These are phyloP conservation scores for Herpetospermum pedunculosum DNA, from an alignment of 306 rosid species.

Conservation along the genomic window DNA sequence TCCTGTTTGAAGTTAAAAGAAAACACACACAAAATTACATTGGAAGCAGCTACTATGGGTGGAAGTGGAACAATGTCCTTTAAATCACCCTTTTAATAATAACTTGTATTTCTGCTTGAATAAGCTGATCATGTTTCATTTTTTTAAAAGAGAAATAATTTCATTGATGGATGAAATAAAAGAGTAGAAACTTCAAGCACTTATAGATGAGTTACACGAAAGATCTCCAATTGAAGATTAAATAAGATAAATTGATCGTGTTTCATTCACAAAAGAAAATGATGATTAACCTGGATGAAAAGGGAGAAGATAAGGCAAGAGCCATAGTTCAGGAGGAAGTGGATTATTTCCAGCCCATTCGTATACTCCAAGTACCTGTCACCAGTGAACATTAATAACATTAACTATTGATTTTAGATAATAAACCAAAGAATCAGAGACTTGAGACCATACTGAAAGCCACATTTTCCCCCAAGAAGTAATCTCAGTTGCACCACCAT, in stretches of 20 bases:
- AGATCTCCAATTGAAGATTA: too few species aligned
- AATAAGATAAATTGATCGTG: neutral
- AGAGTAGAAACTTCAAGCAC: too few species aligned
- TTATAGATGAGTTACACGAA: too few species aligned
- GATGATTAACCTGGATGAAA: slow-evolving; percentile 18
- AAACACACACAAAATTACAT: neutral
- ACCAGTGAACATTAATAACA: slow-evolving; percentile 3
- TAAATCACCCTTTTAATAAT: neutral
- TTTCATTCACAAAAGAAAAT: neutral
- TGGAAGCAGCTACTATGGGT: neutral
- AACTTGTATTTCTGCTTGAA: neutral
- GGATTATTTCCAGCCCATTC: slow-evolving; percentile 35
- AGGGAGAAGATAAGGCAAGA: slow-evolving; percentile 19
- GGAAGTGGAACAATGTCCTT: neutral
- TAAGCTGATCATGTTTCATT: neutral
- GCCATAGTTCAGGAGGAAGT: slow-evolving; percentile 30
- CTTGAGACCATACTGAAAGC: slow-evolving; percentile 20
- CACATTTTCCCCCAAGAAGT: slow-evolving; percentile 36
- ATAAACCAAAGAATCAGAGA: neutral
- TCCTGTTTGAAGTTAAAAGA: neutral
- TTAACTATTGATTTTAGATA: neutral
- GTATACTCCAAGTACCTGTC: slow-evolving; percentile 21
- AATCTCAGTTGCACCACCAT: slow-evolving; percentile 20
- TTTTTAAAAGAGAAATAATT: too few species aligned
- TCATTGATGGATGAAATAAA: too few species aligned